These are phyloP conservation scores for Penicillium paradoxum DNA, from an alignment of 495 filamentous ascomycete genomes.

Conservation along the genomic window DNA sequence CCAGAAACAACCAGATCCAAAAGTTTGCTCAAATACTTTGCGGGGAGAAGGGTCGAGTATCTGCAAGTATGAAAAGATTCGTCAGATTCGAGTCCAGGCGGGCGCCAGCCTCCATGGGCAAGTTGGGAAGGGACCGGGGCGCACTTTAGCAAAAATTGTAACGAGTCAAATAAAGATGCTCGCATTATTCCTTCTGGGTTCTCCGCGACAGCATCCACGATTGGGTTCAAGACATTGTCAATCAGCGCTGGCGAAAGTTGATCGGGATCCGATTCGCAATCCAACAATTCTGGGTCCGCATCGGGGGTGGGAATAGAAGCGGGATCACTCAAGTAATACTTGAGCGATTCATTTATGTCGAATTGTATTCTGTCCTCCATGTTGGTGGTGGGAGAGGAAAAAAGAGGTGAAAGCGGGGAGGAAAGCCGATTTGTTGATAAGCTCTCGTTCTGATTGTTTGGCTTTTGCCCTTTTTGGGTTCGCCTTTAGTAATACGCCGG, in stretches of 20 bases:
- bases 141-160: conserved; percentile 97
- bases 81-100: conserved; percentile 49
- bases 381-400: conserved; percentile 22
- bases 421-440: conserved; percentile 19
- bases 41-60: conserved; percentile 74
- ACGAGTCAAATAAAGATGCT: conserved; percentile 76
- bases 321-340: conserved; percentile 91
- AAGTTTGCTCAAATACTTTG: conserved; percentile 80
- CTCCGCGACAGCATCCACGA: conserved; percentile 88
- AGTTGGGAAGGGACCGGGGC: conserved; percentile 57
- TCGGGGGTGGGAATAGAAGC: conserved; percentile 77
- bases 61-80: conserved; percentile 62
- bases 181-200: conserved; percentile 81
- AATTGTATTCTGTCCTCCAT: conserved; percentile 80
- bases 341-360: conserved; percentile 92
- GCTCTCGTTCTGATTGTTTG: conserved; percentile 25
- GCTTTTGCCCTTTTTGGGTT: conserved; percentile 22
- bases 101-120: conserved; percentile 32
- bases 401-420: conserved; percentile 15
- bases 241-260: conserved; percentile 69
- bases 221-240: conserved; percentile 82
- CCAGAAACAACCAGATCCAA: conserved; percentile 91
- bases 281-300: conserved; percentile 75
- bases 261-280: conserved; percentile 90
- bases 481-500: neutral